A percentile compares a stretch with the other conserved stretches of the same genome.
These are phyloP conservation scores for Austroboletus novae-zelandiae DNA, from an alignment of 1,284 basidiomycete species.

Conservation along the genomic window DNA sequence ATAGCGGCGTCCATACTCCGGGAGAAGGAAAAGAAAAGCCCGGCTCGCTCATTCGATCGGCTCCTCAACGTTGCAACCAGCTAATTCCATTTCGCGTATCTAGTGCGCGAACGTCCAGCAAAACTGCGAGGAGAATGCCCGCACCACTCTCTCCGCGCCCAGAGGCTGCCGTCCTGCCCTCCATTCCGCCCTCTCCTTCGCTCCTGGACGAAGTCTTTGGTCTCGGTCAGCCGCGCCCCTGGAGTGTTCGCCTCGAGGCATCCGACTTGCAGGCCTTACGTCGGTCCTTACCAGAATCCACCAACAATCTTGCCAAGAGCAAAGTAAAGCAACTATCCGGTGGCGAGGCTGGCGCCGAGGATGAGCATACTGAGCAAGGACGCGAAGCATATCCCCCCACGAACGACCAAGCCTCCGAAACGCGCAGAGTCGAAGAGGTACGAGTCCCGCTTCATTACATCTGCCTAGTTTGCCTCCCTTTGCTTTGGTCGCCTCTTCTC, in stretches of 20 bases:
- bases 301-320: slow-evolving; percentile 18
- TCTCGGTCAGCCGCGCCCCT: slow-evolving; percentile 32
- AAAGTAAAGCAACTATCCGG: slow-evolving; percentile 27
- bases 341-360: slow-evolving; percentile 23
- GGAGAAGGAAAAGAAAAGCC: no score
- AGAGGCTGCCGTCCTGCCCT: slow-evolving; percentile 28
- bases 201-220: slow-evolving; percentile 44
- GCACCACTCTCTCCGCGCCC: slow-evolving; percentile 13
- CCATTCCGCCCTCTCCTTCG: slow-evolving; percentile 40
- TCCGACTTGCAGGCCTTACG: slow-evolving; percentile 10
- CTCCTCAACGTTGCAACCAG: slow-evolving; percentile 1
- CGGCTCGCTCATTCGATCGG: background rate
- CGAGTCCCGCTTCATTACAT: slow-evolving; percentile 13
- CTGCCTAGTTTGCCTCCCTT: background rate
- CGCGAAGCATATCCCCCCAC: slow-evolving; percentile 58
- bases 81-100: background rate
- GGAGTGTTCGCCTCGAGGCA: slow-evolving; percentile 28
- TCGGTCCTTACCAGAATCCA: slow-evolving; percentile 14
- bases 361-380: slow-evolving; percentile 19
- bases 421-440: slow-evolving; percentile 69
- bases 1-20: no score
- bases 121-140: slow-evolving; percentile 21
- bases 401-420: slow-evolving; percentile 62
- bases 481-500: background rate
- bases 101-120: background rate